These are phyloP conservation scores for Microstegium vimineum DNA, from an alignment of 176 grass and related monocot genomes.

Conservation along the genomic window DNA sequence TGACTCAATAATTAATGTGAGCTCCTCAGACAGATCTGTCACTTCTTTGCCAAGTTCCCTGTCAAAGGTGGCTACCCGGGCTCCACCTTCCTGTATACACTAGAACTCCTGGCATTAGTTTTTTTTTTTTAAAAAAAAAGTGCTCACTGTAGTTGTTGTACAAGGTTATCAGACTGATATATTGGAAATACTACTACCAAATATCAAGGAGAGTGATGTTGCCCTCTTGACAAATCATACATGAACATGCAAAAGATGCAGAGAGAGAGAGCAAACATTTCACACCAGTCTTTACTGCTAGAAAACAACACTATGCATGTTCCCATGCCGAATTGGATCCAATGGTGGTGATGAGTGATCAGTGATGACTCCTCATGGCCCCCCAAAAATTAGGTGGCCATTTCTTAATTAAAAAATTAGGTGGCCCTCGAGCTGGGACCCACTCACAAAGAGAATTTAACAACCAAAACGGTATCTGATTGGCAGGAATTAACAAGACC, in stretches of 20 bases:
- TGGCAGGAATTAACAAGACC: constrained; percentile 36
- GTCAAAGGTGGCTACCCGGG: not conserved
- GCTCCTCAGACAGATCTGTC: not conserved
- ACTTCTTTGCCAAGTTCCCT: not conserved
- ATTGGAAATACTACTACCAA: not conserved
- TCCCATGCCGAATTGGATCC: constrained; percentile 25
- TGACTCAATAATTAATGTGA: constrained; percentile 2
- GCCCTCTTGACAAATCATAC: constrained; percentile 15
- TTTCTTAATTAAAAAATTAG: constrained; percentile 10
- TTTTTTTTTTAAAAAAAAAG: not conserved
- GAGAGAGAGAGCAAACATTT: not conserved
- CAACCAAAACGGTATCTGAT: constrained; percentile 29
- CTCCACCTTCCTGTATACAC: not conserved
- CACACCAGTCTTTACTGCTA: constrained; percentile 10
- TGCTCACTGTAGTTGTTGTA: not conserved
- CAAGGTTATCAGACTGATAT: not conserved
- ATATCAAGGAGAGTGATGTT: not conserved
- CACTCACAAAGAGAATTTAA: constrained; percentile 17
- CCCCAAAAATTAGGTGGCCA: constrained; percentile 23
- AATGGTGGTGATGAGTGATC: constrained; percentile 14
- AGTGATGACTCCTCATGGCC: constrained; percentile 41
- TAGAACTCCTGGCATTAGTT: not conserved
- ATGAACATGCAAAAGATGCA: not conserved
- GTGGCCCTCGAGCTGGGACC: constrained; percentile 16
- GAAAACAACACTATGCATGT: constrained; percentile 20